These are phyloP conservation scores for Iris macrosiphon DNA, from an alignment of 106 monocot genomes.

Conservation along the genomic window DNA sequence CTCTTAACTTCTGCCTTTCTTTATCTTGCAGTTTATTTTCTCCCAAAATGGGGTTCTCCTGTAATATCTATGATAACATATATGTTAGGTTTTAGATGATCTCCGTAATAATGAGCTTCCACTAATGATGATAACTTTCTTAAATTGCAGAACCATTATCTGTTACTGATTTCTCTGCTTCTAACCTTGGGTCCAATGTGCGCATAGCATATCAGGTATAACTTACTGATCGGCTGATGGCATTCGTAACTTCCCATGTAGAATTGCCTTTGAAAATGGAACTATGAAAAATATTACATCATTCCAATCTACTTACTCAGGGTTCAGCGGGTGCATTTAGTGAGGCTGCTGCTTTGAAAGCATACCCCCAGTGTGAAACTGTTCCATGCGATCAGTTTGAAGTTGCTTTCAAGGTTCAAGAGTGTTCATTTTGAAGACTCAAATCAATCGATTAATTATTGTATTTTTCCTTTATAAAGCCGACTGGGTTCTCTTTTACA, in stretches of 20 bases:
- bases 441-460: not conserved
- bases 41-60: no score
- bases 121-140: not conserved
- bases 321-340: slow-evolving; percentile 75
- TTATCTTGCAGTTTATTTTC: no score
- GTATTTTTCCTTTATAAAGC: not conserved
- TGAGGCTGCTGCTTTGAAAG: slow-evolving; percentile 74
- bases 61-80: no score
- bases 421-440: not conserved
- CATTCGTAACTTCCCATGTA: not conserved
- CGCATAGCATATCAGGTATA: slow-evolving; percentile 76
- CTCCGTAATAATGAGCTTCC: not conserved
- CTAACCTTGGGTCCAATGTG: slow-evolving; percentile 40
- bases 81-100: not conserved
- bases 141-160: slow-evolving; percentile 56
- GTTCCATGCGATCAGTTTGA: slow-evolving; percentile 80
- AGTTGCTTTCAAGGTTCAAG: slow-evolving; percentile 65
- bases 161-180: slow-evolving; percentile 25
- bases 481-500: slow-evolving; percentile 16
- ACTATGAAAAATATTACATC: not conserved
- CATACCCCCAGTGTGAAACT: slow-evolving; percentile 59
- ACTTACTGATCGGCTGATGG: not conserved
- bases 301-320: slow-evolving; percentile 24
- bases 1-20: no score
- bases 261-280: not conserved